phyloP scores from a whole-genome alignment of 2,329 filamentous ascomycete genomes.

The Dactylellina cionopaga region DNA sequence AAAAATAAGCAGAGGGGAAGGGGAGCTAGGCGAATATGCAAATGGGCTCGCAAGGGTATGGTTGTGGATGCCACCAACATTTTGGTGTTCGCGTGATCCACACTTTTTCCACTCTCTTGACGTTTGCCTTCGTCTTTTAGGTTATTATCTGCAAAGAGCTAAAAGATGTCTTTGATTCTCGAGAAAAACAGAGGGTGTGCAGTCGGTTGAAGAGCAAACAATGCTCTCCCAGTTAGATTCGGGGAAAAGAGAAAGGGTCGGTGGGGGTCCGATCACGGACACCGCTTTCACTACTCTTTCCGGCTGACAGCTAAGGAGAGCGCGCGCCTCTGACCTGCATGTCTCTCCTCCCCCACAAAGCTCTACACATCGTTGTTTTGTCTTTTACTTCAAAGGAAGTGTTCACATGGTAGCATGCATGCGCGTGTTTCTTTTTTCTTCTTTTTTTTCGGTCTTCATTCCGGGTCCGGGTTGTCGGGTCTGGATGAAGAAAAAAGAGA shows the following conservation, averaged over 20 bases:
- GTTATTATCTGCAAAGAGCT: not conserved
- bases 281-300: not conserved
- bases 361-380: not conserved
- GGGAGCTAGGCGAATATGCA: conserved; percentile 25
- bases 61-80: conserved; percentile 16
- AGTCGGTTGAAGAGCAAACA: not conserved
- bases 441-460: not conserved
- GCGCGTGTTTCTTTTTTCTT: not conserved
- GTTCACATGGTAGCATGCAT: conserved; percentile 16
- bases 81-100: conserved; percentile 51
- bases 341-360: conserved; percentile 5
- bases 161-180: conserved; percentile 40
- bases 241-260: not conserved
- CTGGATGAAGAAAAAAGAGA: not conserved
- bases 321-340: not conserved
- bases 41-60: conserved; percentile 28
- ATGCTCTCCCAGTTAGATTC: not conserved
- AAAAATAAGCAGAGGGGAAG: not conserved
- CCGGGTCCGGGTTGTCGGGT: not conserved
- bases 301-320: too few relatives aligned
- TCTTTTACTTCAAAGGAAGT: not conserved
- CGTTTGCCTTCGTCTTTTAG: conserved; percentile 1
- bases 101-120: conserved; percentile 18
- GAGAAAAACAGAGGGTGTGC: conserved; percentile 6
- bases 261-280: conserved; percentile 14